phyloP scores from a whole-genome alignment of 176 grass and related monocot species.

The Oryza nivara region DNA sequence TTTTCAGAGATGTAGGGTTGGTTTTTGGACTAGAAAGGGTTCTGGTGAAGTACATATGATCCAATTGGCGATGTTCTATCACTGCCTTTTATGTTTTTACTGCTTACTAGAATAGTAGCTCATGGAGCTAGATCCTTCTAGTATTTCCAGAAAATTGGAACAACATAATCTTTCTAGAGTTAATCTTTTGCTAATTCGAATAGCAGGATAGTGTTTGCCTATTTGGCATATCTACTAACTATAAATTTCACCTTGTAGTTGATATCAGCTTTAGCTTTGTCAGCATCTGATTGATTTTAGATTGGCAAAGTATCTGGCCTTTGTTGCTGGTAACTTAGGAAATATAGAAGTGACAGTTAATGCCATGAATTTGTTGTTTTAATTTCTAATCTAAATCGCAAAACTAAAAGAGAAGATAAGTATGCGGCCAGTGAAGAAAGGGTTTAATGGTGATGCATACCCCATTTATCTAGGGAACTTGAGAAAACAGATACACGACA shows the following conservation, averaged over 20 bases:
- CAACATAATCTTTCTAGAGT: not conserved
- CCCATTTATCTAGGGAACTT: not conserved
- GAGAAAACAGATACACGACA: not conserved
- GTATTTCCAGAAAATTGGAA: not conserved
- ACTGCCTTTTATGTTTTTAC: not conserved
- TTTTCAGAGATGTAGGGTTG: not conserved
- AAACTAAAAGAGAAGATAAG: not conserved
- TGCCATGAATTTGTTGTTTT: not conserved
- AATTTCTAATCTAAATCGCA: not conserved
- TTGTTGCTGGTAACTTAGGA: not conserved
- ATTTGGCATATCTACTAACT: not conserved
- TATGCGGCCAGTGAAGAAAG: not conserved
- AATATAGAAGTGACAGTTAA: not conserved
- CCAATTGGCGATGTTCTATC: not conserved
- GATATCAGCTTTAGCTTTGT: not conserved
- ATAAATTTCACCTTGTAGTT: not conserved
- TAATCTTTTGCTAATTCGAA: not conserved
- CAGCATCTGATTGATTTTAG: not conserved
- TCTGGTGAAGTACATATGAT: not conserved
- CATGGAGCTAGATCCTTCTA: not conserved
- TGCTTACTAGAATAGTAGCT: not conserved
- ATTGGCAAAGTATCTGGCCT: not conserved
- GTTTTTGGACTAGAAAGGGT: constrained; percentile 4
- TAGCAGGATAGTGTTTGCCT: not conserved
- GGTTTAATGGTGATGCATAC: not conserved